phyloP scores from a whole-genome alignment of 495 filamentous ascomycete genomes.

The Haplographium delicatum region DNA sequence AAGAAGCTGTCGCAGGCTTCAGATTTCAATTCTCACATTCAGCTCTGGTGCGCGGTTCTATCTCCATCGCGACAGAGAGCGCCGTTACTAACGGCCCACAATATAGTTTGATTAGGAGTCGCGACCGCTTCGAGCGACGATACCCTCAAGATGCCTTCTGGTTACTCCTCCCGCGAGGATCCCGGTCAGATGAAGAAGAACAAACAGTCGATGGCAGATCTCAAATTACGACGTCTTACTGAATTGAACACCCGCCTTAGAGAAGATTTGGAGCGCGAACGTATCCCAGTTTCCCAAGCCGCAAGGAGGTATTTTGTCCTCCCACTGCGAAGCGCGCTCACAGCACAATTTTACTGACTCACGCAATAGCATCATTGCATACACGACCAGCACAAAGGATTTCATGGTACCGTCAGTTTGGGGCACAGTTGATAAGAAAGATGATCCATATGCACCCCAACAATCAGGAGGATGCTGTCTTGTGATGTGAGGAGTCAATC shows the following conservation, averaged over 20 bases:
- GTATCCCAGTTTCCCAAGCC: conserved; percentile 93
- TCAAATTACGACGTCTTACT: conserved; percentile 91
- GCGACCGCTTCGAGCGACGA: background rate
- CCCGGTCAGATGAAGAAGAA: conserved; percentile 79
- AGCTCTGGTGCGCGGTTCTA: background rate
- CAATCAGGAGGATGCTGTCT: conserved; percentile 86
- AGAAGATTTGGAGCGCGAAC: conserved; percentile 90
- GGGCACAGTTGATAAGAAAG: conserved; percentile 87
- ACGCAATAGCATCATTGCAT: conserved; percentile 77
- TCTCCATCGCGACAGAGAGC: background rate
- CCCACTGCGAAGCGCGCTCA: no score
- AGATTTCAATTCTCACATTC: background rate
- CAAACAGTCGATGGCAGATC: conserved; percentile 98
- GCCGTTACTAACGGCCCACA: background rate
- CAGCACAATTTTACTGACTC: no score
- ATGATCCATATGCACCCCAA: conserved; percentile 95
- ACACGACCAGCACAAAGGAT: conserved; percentile 93
- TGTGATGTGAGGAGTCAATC: conserved; percentile 62
- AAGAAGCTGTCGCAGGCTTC: background rate
- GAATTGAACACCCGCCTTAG: conserved; percentile 92
- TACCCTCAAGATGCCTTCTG: conserved; percentile 38
- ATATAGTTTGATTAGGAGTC: background rate
- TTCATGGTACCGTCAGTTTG: conserved; percentile 98
- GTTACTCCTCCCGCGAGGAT: conserved; percentile 52
- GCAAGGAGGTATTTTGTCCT: conserved; percentile 70